Evolutionary conservation across 129 eudicot genomes (phyloP).

Genomic region (Deinandra increscens): DNA sequence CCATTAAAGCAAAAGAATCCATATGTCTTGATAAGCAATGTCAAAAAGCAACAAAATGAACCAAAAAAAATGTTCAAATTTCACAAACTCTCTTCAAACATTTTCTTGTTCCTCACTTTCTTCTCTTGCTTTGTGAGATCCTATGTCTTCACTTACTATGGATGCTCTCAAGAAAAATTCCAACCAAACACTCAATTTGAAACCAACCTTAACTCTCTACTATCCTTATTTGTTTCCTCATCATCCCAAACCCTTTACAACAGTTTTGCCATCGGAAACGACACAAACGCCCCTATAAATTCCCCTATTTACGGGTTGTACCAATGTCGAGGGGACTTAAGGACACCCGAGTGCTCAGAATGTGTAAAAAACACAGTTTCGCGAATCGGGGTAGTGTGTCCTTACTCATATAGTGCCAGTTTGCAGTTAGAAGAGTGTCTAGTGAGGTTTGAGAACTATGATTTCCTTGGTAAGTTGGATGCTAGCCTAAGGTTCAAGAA

Average conservation of each 20-base stretch:
- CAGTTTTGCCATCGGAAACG: slow-evolving; percentile 52
- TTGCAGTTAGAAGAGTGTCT: slow-evolving; percentile 70
- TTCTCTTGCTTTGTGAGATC: slow-evolving; percentile 38
- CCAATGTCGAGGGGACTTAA: slow-evolving; percentile 85
- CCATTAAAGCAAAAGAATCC: slow-evolving; percentile 24
- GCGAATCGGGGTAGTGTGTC: slow-evolving; percentile 56
- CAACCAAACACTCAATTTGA: slow-evolving; percentile 64
- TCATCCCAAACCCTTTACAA: slow-evolving; percentile 54
- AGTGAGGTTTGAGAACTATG: slow-evolving; percentile 59
- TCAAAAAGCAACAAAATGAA: slow-evolving; percentile 18
- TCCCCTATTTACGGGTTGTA: slow-evolving; percentile 57
- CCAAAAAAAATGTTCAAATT: slow-evolving; percentile 43
- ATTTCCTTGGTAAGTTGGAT: slow-evolving; percentile 61
- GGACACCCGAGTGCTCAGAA: slow-evolving; percentile 52
- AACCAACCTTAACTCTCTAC: slow-evolving; percentile 58
- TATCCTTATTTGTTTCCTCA: slow-evolving; percentile 57
- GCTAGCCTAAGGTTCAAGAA: slow-evolving; percentile 49
- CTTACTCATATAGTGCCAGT: slow-evolving; percentile 62
- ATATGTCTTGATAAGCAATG: slow-evolving; percentile 19
- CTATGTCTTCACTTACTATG: slow-evolving; percentile 63
- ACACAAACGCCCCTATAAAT: slow-evolving; percentile 31
- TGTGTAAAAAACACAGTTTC: slow-evolving; percentile 48
- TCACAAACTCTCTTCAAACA: slow-evolving; percentile 39
- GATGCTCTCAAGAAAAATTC: slow-evolving; percentile 76
- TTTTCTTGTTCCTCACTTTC: slow-evolving; percentile 32